Evolutionary conservation across 352 stramenopile genomes (phyloP).

Genomic region (Phytopythium delawarense): DNA sequence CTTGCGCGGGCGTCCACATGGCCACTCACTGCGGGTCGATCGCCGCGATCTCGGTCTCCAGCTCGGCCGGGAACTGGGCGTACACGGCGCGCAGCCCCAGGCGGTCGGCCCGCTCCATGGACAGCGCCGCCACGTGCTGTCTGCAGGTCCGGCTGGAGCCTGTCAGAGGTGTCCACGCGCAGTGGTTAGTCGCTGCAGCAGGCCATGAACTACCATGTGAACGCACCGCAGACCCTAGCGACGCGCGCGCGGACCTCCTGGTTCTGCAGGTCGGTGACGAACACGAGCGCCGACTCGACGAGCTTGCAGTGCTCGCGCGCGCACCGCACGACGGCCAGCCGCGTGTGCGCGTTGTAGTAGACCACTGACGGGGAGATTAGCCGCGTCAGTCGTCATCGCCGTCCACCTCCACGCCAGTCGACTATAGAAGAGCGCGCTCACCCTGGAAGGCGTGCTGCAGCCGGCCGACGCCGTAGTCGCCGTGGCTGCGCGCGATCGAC

Average conservation of each 20-base stretch:
- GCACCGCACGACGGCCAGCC: conserved; percentile 53
- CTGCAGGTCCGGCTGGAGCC: conserved; percentile 51
- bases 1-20: background rate
- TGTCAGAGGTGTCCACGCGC: conserved; percentile 9
- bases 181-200: background rate
- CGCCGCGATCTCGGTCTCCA: conserved; percentile 43
- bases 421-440: conserved; percentile 6
- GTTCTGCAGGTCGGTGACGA: conserved; percentile 54
- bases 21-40: conserved; percentile 41
- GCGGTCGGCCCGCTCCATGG: conserved; percentile 38
- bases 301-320: conserved; percentile 66
- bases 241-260: conserved; percentile 66
- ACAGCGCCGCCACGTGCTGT: conserved; percentile 47
- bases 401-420: too few relatives aligned
- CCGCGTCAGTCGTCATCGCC: background rate
- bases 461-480: conserved; percentile 60
- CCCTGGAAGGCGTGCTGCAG: conserved; percentile 80
- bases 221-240: conserved; percentile 61
- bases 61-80: conserved; percentile 33
- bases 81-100: conserved; percentile 33
- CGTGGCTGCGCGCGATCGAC: conserved; percentile 62
- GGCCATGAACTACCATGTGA: background rate
- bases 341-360: conserved; percentile 56
- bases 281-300: conserved; percentile 69
- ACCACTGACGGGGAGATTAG: conserved; percentile 30